Percentiles rank a stretch among this genome's conserved stretches.
Conservation (phyloP, 306 rosid genomes). For the Herpetospermum pedunculosum region DNA sequence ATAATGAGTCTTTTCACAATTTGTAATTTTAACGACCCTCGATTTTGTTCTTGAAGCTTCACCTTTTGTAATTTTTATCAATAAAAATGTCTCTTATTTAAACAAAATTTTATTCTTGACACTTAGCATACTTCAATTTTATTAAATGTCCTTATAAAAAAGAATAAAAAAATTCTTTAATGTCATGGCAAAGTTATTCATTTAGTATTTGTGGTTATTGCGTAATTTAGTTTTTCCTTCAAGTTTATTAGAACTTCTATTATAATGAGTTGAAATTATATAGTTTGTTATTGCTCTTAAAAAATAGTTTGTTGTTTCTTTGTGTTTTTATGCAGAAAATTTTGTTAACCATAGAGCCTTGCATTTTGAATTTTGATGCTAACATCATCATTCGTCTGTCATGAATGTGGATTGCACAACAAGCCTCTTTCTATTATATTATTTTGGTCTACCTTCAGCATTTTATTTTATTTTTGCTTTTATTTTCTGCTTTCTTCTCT, state of each 20-base stretch:
- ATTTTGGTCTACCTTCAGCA: not conserved
- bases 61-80: not conserved
- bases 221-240: not conserved
- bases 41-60: not conserved
- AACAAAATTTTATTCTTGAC: not conserved
- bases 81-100: not conserved
- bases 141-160: too few species aligned
- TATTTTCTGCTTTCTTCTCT: too few species aligned
- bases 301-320: not conserved
- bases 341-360: not conserved
- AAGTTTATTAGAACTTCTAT: not conserved
- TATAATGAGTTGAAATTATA: not conserved
- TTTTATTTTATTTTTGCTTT: too few species aligned
- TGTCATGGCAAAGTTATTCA: not conserved
- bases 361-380: not conserved
- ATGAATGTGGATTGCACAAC: not conserved
- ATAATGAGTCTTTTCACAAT: not conserved
- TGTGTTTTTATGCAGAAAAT: not conserved
- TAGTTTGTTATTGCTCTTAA: not conserved
- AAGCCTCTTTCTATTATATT: not conserved
- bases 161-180: too few species aligned
- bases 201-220: not conserved
- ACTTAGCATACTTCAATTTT: not conserved
- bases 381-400: not conserved
- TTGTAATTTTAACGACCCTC: not conserved